A percentile compares a stretch with the other conserved stretches of the same genome.
Conservation (phyloP, 257 asterid genomes). For the Solanum neorickii region DNA sequence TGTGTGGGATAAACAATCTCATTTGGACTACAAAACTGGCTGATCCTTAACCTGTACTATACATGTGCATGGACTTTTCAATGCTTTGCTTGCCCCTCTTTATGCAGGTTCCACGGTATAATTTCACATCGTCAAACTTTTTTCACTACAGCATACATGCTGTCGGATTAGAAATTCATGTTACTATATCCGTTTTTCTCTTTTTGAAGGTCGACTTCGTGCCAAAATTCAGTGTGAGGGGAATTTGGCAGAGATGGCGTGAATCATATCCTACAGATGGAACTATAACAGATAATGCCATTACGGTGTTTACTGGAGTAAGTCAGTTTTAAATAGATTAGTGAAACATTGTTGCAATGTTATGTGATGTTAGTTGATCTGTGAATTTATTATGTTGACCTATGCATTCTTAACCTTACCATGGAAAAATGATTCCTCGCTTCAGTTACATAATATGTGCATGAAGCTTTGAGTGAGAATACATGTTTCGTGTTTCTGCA, state of each 20-base stretch:
- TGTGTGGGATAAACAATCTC: background rate
- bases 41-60: conserved; percentile 1
- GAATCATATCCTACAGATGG: conserved; percentile 71
- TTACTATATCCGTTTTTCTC: background rate
- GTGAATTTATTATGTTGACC: background rate
- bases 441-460: background rate
- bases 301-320: conserved; percentile 92
- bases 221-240: conserved; percentile 94
- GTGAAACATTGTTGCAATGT: background rate
- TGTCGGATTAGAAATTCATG: background rate
- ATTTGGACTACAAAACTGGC: background rate
- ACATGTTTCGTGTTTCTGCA: background rate
- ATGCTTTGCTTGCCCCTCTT: conserved; percentile 7
- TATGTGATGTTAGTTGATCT: background rate
- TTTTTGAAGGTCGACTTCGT: conserved; percentile 67
- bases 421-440: background rate
- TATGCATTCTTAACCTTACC: background rate
- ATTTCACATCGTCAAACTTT: background rate
- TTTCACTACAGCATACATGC: background rate
- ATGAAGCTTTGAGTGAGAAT: background rate
- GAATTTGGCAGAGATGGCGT: conserved; percentile 97
- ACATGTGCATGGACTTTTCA: conserved; percentile 10
- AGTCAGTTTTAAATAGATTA: conserved; percentile 9
- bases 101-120: conserved; percentile 40
- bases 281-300: conserved; percentile 42